phyloP scores from a whole-genome alignment of 805 yeast species.

The Spathaspora passalidarum region DNA sequence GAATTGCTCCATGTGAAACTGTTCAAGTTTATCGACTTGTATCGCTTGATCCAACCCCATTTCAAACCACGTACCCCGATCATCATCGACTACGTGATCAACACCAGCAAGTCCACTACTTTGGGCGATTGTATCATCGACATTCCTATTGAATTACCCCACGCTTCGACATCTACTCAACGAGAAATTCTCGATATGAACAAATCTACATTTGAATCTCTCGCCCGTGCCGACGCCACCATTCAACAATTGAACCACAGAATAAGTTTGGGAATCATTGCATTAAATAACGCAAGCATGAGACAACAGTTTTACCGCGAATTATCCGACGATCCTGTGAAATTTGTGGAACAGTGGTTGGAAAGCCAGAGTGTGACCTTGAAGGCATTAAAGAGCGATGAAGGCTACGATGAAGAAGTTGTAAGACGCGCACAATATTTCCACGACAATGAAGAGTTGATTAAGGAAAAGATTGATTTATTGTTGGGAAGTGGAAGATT shows the following conservation, averaged over 20 bases:
- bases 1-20: conserved; percentile 48
- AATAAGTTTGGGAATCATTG: conserved; percentile 47
- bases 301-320: conserved; percentile 78
- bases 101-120: conserved; percentile 74
- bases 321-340: conserved; percentile 73
- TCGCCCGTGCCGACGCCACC: conserved; percentile 42
- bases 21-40: conserved; percentile 67
- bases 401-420: conserved; percentile 82
- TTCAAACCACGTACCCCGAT: conserved; percentile 85
- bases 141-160: conserved; percentile 47
- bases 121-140: conserved; percentile 81
- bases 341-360: conserved; percentile 68
- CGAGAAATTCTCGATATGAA: conserved; percentile 34
- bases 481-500: conserved; percentile 58
- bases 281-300: conserved; percentile 53
- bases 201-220: conserved; percentile 38
- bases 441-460: conserved; percentile 60
- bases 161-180: conserved; percentile 27
- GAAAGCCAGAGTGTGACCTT: conserved; percentile 81
- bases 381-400: conserved; percentile 85
- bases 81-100: conserved; percentile 66
- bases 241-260: conserved; percentile 42
- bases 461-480: conserved; percentile 76
- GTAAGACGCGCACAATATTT: conserved; percentile 82
- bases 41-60: conserved; percentile 62